These are phyloP conservation scores for Neurospora sp. DNA, from an alignment of 495 filamentous ascomycete genomes.

Conservation along the genomic window DNA sequence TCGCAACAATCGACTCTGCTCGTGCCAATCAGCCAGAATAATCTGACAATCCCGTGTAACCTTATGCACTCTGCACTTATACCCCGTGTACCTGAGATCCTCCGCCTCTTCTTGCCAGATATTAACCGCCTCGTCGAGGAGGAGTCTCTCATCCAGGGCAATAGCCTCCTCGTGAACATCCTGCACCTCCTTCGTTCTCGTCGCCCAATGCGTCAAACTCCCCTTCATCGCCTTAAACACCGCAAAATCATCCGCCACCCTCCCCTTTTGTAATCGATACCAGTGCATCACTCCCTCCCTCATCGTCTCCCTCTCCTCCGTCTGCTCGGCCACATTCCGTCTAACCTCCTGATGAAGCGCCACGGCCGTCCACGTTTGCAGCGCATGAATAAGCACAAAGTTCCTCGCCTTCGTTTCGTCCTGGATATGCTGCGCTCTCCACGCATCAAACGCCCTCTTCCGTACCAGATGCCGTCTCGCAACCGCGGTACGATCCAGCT, in stretches of 20 bases:
- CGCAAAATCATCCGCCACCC: slow-evolving; percentile 14
- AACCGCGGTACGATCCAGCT: slow-evolving; percentile 40
- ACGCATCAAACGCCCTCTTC: slow-evolving; percentile 65
- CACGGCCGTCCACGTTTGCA: slow-evolving; percentile 20
- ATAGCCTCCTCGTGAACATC: slow-evolving; percentile 13
- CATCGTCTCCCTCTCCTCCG: slow-evolving; percentile 10
- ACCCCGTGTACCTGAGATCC: slow-evolving; percentile 10
- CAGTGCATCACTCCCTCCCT: slow-evolving; percentile 1
- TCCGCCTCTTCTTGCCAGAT: slow-evolving; percentile 24
- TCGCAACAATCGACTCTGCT: slow-evolving; percentile 13
- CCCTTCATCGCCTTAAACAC: background rate
- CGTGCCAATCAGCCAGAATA: slow-evolving; percentile 15
- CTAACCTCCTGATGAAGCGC: slow-evolving; percentile 21
- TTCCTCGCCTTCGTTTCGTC: slow-evolving; percentile 64
- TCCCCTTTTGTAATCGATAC: slow-evolving; percentile 8
- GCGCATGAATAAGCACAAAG: slow-evolving; percentile 43
- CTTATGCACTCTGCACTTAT: slow-evolving; percentile 8
- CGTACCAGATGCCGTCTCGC: slow-evolving; percentile 61
- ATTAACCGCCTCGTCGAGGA: slow-evolving; percentile 18
- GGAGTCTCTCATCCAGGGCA: slow-evolving; percentile 17
- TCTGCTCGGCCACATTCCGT: slow-evolving; percentile 11
- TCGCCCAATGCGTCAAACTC: slow-evolving; percentile 9
- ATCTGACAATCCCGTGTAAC: slow-evolving; percentile 6
- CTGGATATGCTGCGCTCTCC: slow-evolving; percentile 63
- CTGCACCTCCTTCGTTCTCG: slow-evolving; percentile 4